phyloP scores from a whole-genome alignment of 257 asterid genomes.

The Rubia yunnanensis region DNA sequence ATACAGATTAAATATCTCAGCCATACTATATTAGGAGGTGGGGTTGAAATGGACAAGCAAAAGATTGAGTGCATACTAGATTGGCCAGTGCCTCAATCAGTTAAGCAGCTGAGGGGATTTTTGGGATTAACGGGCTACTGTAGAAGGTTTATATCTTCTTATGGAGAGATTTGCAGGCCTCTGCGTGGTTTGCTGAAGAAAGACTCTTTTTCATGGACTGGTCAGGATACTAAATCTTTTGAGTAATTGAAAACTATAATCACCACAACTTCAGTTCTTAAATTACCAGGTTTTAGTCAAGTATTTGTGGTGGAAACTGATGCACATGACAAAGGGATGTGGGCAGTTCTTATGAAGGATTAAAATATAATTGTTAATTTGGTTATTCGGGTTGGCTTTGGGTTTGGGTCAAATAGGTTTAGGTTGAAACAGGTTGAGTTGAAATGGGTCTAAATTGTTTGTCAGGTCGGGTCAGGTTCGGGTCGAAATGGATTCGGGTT shows the following conservation, averaged over 20 bases:
- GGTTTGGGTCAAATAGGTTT: no score
- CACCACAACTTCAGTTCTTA: neutral
- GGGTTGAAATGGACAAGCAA: neutral
- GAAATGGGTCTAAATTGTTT: no score
- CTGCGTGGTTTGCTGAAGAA: neutral
- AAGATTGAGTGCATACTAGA: neutral
- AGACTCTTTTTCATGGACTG: neutral
- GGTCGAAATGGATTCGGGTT: no score
- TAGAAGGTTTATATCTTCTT: neutral
- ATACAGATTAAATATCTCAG: neutral
- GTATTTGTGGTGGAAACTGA: neutral
- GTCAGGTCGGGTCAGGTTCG: no score
- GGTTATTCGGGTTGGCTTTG: no score
- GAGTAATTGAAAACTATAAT: neutral
- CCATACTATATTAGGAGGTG: neutral
- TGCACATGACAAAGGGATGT: neutral
- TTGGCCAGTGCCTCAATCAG: no score
- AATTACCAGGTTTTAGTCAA: neutral
- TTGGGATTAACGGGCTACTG: neutral
- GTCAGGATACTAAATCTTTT: neutral
- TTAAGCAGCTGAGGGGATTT: neutral
- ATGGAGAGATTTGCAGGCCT: neutral
- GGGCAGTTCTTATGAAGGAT: neutral
- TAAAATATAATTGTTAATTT: no score
- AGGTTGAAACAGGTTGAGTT: no score